Evolutionary conservation across 108 stramenopile genomes (phyloP), one percentile per base, ranked within the genome.

Genomic region (Conticribra guillardii): DNA sequence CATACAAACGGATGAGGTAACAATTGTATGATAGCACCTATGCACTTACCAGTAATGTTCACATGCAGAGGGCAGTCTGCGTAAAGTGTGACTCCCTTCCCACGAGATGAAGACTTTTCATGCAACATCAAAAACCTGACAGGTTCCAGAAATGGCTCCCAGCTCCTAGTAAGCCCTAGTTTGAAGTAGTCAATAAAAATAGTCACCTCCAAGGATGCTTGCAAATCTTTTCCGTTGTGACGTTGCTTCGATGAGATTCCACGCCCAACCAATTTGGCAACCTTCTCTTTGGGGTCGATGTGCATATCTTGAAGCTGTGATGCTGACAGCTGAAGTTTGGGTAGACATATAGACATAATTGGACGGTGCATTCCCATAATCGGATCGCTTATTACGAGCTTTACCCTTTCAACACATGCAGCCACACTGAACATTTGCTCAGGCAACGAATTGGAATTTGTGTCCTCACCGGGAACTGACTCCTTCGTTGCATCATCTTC

Each of bases 161-260:
- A 98, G 67, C 95, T 96, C 69, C 95, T 92, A 28, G 91, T 89
- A 23, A 88, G 59, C 34, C 88, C 90, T 56, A 90, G 83, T 75
- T 98, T 98, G 79, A 97, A 98, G 64, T 96, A 97, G 48, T 98
- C 96, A 19, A 88, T 76, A 88, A 96, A 97, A 18, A 94, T 5
- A 23, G 61, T 61, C 31, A 45, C 48, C 47, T 77, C 76, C 48
- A 66, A 29, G 24, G 62, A 66, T 19, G 48, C 57, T 70, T 67
- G 75, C 14, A 81, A 34, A 41, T 72, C 74, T 28, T 65, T 64
- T 29, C 22, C 24, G 47, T 46, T 49, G 22, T 24, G 22, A 46
- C 2, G 4, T 7, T 30, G 34, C 17, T 23, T 22, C 37, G 4
- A 19, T 2, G 60, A 29, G 70, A 60, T 47, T 76, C 60, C 16